A percentile compares a stretch with the other conserved stretches of the same genome.
These are phyloP conservation scores for Poa annua DNA, from an alignment of 176 grass and related monocot genomes.

Conservation along the genomic window DNA sequence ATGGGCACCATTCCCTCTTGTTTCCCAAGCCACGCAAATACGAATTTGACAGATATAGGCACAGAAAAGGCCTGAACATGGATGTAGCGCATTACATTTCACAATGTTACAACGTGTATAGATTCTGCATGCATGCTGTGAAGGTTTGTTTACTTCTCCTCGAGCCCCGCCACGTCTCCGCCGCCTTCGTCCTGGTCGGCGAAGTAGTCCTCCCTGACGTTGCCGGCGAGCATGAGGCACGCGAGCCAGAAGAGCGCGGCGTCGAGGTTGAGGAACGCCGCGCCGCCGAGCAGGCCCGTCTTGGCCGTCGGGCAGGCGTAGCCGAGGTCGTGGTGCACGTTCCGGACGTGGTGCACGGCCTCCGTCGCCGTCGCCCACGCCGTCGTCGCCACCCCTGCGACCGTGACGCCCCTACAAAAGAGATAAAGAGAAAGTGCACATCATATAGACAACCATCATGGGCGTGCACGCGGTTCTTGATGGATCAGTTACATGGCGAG, in stretches of 20 bases:
- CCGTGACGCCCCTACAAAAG: slow-evolving; percentile 27
- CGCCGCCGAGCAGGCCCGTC: slow-evolving; percentile 63
- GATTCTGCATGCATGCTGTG: too few species aligned
- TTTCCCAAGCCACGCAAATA: too few species aligned
- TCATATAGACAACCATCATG: too few species aligned
- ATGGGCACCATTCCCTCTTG: too few species aligned
- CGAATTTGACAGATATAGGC: too few species aligned
- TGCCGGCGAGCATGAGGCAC: slow-evolving; percentile 55
- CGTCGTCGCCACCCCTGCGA: slow-evolving; percentile 44
- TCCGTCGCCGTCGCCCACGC: slow-evolving; percentile 56
- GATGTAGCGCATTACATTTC: too few species aligned
- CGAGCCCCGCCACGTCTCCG: not conserved
- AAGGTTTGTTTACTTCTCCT: not conserved
- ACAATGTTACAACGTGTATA: too few species aligned
- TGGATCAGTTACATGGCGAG: slow-evolving; percentile 53
- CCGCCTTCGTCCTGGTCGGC: not conserved
- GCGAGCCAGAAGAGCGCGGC: slow-evolving; percentile 69
- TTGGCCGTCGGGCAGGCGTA: slow-evolving; percentile 51
- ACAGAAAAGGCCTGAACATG: too few species aligned
- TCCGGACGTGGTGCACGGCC: slow-evolving; percentile 45
- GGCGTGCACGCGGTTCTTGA: not conserved
- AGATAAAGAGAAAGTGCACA: too few species aligned
- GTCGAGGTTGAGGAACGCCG: slow-evolving; percentile 65
- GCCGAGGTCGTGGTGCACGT: slow-evolving; percentile 46
- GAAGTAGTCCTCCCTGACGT: slow-evolving; percentile 61